Percentiles rank a stretch among this genome's conserved stretches.
These are phyloP conservation scores for Debaryomyces udenii DNA, from an alignment of 1,139 yeast genomes.

Conservation along the genomic window DNA sequence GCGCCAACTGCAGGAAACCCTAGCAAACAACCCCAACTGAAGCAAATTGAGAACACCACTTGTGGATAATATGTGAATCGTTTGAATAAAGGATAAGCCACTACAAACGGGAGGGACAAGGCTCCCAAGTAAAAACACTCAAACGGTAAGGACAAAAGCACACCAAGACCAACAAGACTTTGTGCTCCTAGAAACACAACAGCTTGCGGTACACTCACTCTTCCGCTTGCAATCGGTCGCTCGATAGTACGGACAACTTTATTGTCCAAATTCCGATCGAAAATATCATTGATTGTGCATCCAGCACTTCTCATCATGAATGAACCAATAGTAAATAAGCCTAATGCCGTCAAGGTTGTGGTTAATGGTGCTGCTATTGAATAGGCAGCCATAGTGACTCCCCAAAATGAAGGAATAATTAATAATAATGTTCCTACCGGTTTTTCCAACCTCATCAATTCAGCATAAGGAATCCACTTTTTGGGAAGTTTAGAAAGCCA, in stretches of 20 bases:
- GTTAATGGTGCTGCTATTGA: conserved; percentile 67
- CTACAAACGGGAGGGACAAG: conserved; percentile 75
- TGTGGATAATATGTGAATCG: conserved; percentile 96
- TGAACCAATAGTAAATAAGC: conserved; percentile 80
- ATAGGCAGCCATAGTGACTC: conserved; percentile 84
- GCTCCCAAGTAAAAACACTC: conserved; percentile 87
- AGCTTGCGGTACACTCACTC: conserved; percentile 75
- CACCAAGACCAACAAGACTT: conserved; percentile 72
- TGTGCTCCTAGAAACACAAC: conserved; percentile 74
- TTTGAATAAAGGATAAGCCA: conserved; percentile 89
- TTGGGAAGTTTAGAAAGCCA: conserved; percentile 67
- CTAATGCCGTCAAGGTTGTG: conserved; percentile 59
- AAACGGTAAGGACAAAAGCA: conserved; percentile 71
- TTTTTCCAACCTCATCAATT: conserved; percentile 85
- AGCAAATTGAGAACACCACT: conserved; percentile 75
- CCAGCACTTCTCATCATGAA: conserved; percentile 97
- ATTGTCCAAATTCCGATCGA: conserved; percentile 80
- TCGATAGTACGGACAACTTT: conserved; percentile 86
- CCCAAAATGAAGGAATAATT: conserved; percentile 79
- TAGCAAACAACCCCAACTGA: conserved; percentile 91
- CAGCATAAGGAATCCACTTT: conserved; percentile 85
- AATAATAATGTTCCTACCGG: conserved; percentile 92
- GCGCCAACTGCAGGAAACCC: conserved; percentile 96
- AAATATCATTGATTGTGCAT: conserved; percentile 89
- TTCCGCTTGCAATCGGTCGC: conserved; percentile 89